Evolutionary conservation across 2,329 filamentous ascomycete species (phyloP).

Genomic region (Aspergillus clavatus): DNA sequence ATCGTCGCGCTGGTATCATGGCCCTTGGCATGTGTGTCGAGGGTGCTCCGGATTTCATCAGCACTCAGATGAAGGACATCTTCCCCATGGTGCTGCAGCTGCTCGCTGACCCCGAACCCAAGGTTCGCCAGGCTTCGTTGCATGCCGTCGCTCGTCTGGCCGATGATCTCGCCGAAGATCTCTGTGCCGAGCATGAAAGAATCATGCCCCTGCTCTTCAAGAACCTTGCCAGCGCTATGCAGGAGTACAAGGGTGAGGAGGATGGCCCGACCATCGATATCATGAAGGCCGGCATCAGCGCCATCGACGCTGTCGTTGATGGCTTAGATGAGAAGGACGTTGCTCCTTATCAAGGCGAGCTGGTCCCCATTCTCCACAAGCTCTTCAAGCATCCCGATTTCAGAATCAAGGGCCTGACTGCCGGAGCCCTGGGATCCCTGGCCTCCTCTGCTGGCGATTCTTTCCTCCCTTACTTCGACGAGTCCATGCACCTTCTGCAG

Average conservation of each 20-base stretch:
- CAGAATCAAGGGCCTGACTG: constrained; percentile 84
- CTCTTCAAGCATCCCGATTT: constrained; percentile 80
- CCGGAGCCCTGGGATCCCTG: constrained; percentile 84
- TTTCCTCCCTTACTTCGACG: constrained; percentile 87
- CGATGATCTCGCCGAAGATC: constrained; percentile 87
- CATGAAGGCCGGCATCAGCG: constrained; percentile 82
- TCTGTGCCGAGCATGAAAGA: constrained; percentile 76
- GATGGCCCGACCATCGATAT: constrained; percentile 76
- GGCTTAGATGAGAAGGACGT: constrained; percentile 72
- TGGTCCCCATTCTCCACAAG: constrained; percentile 78
- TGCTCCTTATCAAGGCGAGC: constrained; percentile 71
- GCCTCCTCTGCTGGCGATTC: constrained; percentile 75
- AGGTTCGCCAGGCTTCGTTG: constrained; percentile 80
- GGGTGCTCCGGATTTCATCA: constrained; percentile 94
- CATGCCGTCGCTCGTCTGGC: constrained; percentile 85
- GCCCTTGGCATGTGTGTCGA: constrained; percentile 92
- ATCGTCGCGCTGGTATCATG: constrained; percentile 84
- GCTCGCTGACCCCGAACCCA: constrained; percentile 74
- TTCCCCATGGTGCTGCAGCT: constrained; percentile 80
- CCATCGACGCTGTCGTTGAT: constrained; percentile 86
- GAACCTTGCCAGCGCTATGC: constrained; percentile 78
- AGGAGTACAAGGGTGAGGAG: constrained; percentile 59
- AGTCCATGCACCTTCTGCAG: constrained; percentile 84
- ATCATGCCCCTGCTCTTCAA: constrained; percentile 80
- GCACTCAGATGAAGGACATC: constrained; percentile 81